Evolutionary conservation across 2,329 filamentous ascomycete species (phyloP).

Genomic region (Monilinia aucupariae): DNA sequence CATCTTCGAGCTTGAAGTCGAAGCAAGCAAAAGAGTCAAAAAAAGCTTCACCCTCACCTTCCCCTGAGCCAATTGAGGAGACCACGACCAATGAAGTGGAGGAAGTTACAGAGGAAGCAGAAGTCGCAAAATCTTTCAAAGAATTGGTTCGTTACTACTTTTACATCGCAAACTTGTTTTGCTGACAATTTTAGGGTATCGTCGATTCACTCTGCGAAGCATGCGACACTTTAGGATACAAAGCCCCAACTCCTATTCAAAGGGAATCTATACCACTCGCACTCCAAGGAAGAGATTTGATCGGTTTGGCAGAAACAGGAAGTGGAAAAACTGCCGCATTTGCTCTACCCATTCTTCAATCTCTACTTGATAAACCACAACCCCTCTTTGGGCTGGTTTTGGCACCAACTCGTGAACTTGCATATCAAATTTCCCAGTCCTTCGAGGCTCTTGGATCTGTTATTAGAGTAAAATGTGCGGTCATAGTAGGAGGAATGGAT

Average conservation of each 20-base stretch:
- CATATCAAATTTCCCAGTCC: conserved; percentile 80
- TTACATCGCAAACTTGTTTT: neutral
- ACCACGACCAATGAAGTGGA: conserved; percentile 15
- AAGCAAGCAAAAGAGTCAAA: conserved; percentile 21
- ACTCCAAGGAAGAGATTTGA: conserved; percentile 75
- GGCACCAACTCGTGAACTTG: conserved; percentile 88
- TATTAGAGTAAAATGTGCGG: conserved; percentile 80
- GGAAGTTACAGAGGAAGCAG: conserved; percentile 24
- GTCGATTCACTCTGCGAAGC: conserved; percentile 86
- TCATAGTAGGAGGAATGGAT: conserved; percentile 89
- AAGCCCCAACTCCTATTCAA: conserved; percentile 83
- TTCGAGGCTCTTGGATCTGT: conserved; percentile 83
- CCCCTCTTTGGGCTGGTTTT: conserved; percentile 83
- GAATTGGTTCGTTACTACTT: conserved; percentile 38
- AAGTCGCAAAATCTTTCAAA: conserved; percentile 42
- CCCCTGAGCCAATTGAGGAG: conserved; percentile 8
- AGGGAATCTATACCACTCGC: conserved; percentile 76
- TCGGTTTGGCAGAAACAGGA: conserved; percentile 91
- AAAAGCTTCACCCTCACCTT: conserved; percentile 13
- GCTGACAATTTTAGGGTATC: conserved; percentile 53
- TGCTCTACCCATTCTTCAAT: conserved; percentile 85
- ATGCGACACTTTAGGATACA: conserved; percentile 77
- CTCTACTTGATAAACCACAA: conserved; percentile 81
- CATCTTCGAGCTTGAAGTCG: conserved; percentile 22
- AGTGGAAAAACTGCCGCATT: conserved; percentile 96